Base-by-base conservation (phyloP, 805 yeast genomes). In the Suhomyces emberorum region DNA sequence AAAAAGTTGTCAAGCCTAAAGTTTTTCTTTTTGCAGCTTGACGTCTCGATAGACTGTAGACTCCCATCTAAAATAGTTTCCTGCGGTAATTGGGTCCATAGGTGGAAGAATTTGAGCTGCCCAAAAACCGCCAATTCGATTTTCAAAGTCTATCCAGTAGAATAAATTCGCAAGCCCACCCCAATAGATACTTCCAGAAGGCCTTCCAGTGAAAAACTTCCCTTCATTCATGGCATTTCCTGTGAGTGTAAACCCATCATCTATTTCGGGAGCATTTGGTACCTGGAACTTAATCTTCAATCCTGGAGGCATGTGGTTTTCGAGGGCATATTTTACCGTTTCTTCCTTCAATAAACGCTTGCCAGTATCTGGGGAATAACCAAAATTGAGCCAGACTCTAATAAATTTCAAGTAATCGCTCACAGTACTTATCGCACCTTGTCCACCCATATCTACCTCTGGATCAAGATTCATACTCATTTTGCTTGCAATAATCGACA, bases 361-460 rank as follows among this genome's bases (percentile, higher is more conserved):
- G 1, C 62, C 59, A 16, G 66, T 59, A 39, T 66, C 70, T 3
- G 69, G 68, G 28, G 70, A 61, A 10, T 46, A 40, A 8, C 76
- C 76, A 30, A 59, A 56, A 39, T 70, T 70, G 27, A 71, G 51
- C 44, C 70, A 55, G 7, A 61, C 50, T 7, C 71, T 53, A 17
- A 68, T 46, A 30, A 65, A 65, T 36, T 56, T 63, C 39, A 68
- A 50, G 37, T 58, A 68, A 45, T 67, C 73, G 3, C 48, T 55
- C 1, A 60, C 61, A 2, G 59, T 57, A 1, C 69, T 65, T 36
- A 56, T 61, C 34, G 64, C 54, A 2, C 73, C 73, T 36, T 60
- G 69, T n/a, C 73, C 73, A 6, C 72, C 73, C 64, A 65, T 59
- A 40, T 67, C 71, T 7, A 63, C 34, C 17, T 31, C 36, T 24